These are phyloP conservation scores for Gentiana straminea DNA, from an alignment of 257 asterid genomes.

Conservation along the genomic window DNA sequence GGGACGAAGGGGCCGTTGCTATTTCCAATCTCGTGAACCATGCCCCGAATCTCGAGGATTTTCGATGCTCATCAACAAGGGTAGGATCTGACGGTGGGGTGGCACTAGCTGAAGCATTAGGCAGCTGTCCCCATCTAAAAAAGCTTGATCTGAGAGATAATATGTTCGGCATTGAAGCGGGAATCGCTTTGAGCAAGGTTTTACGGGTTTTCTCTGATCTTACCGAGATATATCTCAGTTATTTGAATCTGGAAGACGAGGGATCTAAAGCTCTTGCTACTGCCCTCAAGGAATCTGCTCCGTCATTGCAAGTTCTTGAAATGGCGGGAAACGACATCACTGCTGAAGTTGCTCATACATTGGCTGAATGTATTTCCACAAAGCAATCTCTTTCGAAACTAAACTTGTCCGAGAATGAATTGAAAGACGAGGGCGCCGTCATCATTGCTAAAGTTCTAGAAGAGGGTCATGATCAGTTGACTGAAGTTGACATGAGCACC, in stretches of 20 bases:
- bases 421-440: constrained; percentile 92
- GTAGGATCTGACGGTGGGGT: constrained; percentile 76
- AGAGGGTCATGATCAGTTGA: constrained; percentile 68
- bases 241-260: constrained; percentile 79
- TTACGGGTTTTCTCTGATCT: constrained; percentile 45
- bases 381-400: constrained; percentile 58
- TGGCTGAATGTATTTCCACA: constrained; percentile 64
- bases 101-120: constrained; percentile 62
- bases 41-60: constrained; percentile 61
- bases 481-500: constrained; percentile 65
- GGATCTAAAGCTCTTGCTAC: constrained; percentile 63
- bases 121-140: constrained; percentile 41
- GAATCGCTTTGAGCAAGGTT: constrained; percentile 49
- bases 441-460: constrained; percentile 72
- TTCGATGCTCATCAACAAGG: constrained; percentile 85
- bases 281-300: constrained; percentile 64
- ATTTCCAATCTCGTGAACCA: constrained; percentile 51
- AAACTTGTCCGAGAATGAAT: constrained; percentile 68
- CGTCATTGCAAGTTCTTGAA: constrained; percentile 62
- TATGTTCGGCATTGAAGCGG: constrained; percentile 80
- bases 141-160: constrained; percentile 88
- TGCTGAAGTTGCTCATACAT: constrained; percentile 60
- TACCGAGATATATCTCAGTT: constrained; percentile 63
- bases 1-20: constrained; percentile 84
- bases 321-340: constrained; percentile 94